These are phyloP conservation scores for Sarocladium strictum DNA, from an alignment of 2,329 filamentous ascomycete genomes.

Conservation along the genomic window DNA sequence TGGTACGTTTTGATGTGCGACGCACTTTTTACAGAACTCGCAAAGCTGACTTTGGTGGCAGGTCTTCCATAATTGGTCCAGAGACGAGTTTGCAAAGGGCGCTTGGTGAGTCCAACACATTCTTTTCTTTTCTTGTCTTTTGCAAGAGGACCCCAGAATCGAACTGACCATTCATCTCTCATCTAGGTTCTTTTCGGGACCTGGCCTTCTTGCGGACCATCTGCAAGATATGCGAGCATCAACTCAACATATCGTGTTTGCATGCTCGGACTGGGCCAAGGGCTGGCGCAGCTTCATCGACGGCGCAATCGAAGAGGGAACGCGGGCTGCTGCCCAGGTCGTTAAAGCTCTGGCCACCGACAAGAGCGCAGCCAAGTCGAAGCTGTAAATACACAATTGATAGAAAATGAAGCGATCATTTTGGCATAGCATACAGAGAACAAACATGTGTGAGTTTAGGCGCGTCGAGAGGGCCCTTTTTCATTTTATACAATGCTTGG, in stretches of 20 bases:
- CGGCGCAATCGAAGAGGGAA: slow-evolving; percentile 41
- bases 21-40: not conserved
- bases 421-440: too few species aligned
- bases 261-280: slow-evolving; percentile 41
- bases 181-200: slow-evolving; percentile 26
- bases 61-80: slow-evolving; percentile 44
- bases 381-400: too few species aligned
- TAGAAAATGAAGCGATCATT: too few species aligned
- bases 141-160: too few species aligned
- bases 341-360: slow-evolving; percentile 19
- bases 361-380: slow-evolving; percentile 9
- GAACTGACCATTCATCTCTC: not conserved
- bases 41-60: not conserved
- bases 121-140: not conserved
- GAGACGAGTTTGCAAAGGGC: slow-evolving; percentile 40
- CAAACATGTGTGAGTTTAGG: too few species aligned
- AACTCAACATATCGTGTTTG: slow-evolving; percentile 38
- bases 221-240: slow-evolving; percentile 32
- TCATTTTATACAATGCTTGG: too few species aligned
- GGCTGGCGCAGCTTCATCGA: slow-evolving; percentile 46
- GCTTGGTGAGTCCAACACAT: slow-evolving; percentile 23
- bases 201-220: slow-evolving; percentile 26
- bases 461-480: too few species aligned
- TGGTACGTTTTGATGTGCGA: not conserved
- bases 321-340: slow-evolving; percentile 15